Base-by-base conservation (phyloP, 371 early-diverging fungal species). In the Rhizomucor pusillus region DNA sequence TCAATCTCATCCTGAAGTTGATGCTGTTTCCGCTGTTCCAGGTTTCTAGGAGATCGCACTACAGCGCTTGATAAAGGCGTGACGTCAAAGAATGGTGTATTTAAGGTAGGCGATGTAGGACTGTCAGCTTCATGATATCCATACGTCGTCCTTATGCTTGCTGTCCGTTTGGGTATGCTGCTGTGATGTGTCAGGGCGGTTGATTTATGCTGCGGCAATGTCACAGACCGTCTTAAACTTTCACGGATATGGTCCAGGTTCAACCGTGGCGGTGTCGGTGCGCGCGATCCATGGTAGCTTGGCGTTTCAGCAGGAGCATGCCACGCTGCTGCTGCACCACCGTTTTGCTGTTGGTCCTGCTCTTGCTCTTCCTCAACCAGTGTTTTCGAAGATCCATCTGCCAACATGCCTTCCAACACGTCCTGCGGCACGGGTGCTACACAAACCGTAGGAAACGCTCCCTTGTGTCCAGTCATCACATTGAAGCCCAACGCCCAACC, bases 401-500 rank as follows among this genome's bases (percentile, higher is more conserved):
- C 43, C 13, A 25, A 12, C 50, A 75, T 47, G 53, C 65, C 65
- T 43, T 77, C 74, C 47, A 71, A 54, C 12, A 73, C 50, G 24
- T 68, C 71, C 20, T 56, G 62, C 35, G 73, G 63, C 9, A 66
- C 65, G 37, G 67, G 69, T 35, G 67, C 43, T 1, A 86, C 80
- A 59, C 88, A 87, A 5, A 83, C 82, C 13, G 86, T 48, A 5
- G 91, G 91, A 69, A 90, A 90, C 7, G 85, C 88, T 11, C 91
- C 91, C 44, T 73, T 75, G 23, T 72, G 66, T 9, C 85, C 82
- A 1, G 88, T 83, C 43, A 77, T 75, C 48, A 82, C 80, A 73
- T 87, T 89, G 41, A 75, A 69, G 2, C 89, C 89, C 7, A 87
- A 72, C 14, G 81, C 89, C 89, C 89, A 89, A 1, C 86, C 86